Evolutionary conservation across 768 basidiomycete genomes (phyloP), one percentile per base, ranked within the genome.

Genomic region (Vishniacozyma victoriae): DNA sequence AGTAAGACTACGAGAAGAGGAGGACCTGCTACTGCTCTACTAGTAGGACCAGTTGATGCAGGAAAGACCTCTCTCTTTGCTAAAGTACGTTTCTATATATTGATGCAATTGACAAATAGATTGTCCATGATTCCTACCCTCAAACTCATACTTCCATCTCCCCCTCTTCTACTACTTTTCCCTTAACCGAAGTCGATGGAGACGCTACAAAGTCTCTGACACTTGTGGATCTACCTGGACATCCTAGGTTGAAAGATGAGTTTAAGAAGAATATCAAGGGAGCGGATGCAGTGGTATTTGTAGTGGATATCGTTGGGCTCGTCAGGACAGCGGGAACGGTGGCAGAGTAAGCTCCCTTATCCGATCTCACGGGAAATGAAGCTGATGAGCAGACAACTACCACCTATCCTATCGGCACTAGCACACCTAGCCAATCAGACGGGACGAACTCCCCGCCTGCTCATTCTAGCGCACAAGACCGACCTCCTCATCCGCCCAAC

Each of bases 21-120:
- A 15, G 62, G 60, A 5, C 50, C 57, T 2, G 48, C 65, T 0
- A 62, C 49, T 2, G 59, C 64, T 1, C 43, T 68, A 4, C 60
- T 70, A 5, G 54, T 66, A 7, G 69, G 69, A 18, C 64, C 66
- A 3, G 52, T 56, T 14, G 65, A 65, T 43, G 48, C 50, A 6
- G 69, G 69, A n/a, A 70, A 70, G 47, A 70, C 69, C 0, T 42
- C 66, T 26, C 45, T 70, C 12, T 70, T 70, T 39, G 53, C 66
- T 9, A 66, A 66, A 38, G 69, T 64, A 27, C 40, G 55, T 41
- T 35, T 37, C 25, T 19, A 1, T 18, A 23, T 41, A 25, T 9
- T 36, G 11, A 1, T 4, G 16, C 3, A 12, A 26, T 31, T 25
- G 24, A 22, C 29, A 5, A 29, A 9, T 52, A 69, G 69, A 59